Evolutionary conservation across 257 asterid genomes (phyloP).

Genomic region (Solanum chmielewskii): DNA sequence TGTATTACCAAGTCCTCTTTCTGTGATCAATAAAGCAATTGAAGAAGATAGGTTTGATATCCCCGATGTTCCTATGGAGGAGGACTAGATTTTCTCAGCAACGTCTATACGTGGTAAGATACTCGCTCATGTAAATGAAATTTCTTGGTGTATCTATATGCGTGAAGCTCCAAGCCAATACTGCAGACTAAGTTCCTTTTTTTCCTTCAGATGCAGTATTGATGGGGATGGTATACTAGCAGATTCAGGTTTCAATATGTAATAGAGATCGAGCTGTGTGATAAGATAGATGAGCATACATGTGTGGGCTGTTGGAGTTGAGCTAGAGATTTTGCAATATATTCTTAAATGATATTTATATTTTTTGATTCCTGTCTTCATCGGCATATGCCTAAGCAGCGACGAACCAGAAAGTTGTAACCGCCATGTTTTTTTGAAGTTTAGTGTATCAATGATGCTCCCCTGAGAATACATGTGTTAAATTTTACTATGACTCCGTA

Average conservation of each 20-base stretch:
- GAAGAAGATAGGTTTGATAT: slow-evolving; percentile 83
- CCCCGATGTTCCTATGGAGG: slow-evolving; percentile 97
- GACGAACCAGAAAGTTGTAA: not conserved
- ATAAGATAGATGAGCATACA: not conserved
- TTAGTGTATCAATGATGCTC: not conserved
- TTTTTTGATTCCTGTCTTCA: not conserved
- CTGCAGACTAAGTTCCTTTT: not conserved
- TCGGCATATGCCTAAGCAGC: not conserved
- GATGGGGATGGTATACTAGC: not conserved
- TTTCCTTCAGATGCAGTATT: not conserved
- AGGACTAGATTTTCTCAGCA: slow-evolving; percentile 29
- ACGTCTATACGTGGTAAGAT: not conserved
- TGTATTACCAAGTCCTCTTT: slow-evolving; percentile 43
- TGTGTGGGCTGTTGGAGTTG: not conserved
- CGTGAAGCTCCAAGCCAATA: not conserved
- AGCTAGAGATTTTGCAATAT: not conserved
- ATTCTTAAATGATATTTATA: not conserved
- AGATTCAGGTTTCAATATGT: not conserved
- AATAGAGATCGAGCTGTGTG: not conserved
- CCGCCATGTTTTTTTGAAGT: not conserved
- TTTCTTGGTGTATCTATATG: not conserved
- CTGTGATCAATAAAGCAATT: slow-evolving; percentile 51
- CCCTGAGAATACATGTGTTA: not conserved
- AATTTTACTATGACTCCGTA: not conserved
- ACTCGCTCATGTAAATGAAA: not conserved